Evolutionary conservation across 1,139 yeast species (phyloP), one percentile per base, ranked within the genome.

Genomic region (Kurtzmaniella quercitrusa): DNA sequence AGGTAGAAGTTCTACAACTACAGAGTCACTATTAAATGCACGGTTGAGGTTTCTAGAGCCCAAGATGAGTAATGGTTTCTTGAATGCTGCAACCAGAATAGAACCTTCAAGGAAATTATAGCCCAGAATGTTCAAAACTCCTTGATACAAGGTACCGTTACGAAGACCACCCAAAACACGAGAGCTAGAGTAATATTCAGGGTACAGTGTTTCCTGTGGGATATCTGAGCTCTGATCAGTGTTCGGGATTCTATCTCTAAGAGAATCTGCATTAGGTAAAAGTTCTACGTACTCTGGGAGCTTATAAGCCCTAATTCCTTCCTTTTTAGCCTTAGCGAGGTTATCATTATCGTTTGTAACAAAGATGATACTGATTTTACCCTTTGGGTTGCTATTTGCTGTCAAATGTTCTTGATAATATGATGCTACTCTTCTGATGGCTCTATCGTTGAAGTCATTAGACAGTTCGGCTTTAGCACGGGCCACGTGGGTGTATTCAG

Each of bases 21-120:
- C 98, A 17, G 82, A 79, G 58, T 94, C 99, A 31, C 96, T 91
- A 55, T 88, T 88, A 65, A 93, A 90, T 0, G 94, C 88, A 60
- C 99, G 80, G 61, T 94, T 94, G 53, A 93, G 68, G 59, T 84
- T 82, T 55, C 86, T 88, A 40, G 93, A 77, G 0, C 98, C 99
- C 16, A 85, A 66, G 34, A 94, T 72, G 37, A 91, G 70, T 41
- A 94, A 73, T 1, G 98, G 98, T 57, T 84, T 85, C 41, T 88
- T 83, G 58, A 89, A 85, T 1, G 87, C 80, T 1, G 84, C 71
- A 2, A 87, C 79, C 43, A 80, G 77, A 5, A 94, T 85, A 0
- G 87, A 77, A 43, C 96, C 98, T 65, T 94, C 96, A 47, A 91
- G 71, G 57, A 86, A 84, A 59, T 94, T 94, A 62, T 90, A 93